Evolutionary conservation across 257 asterid genomes (phyloP), one percentile per base, ranked within the genome.

Genomic region (Plectranthus barbatus): DNA sequence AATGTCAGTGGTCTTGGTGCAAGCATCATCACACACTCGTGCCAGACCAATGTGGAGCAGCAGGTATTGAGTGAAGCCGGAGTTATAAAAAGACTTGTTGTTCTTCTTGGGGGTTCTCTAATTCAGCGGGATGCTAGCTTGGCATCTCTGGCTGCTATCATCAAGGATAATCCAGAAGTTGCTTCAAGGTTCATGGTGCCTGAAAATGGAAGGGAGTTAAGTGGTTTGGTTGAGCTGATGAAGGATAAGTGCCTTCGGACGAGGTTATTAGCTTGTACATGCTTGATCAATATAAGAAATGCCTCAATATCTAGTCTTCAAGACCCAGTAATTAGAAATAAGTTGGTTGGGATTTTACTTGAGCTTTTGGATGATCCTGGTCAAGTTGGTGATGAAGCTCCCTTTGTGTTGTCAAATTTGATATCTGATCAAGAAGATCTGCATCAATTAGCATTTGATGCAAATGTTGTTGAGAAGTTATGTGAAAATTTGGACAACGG

Each of bases 331-430:
- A 72, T 79, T 64, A 84, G 82, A 77, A 77, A 79, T 42, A 81
- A 80, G 60, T 62, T 92, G 84, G 81, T 92, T 17, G 14, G 66
- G 11, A 73, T 85, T 65, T 76, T 92, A 56, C 79, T 81, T 52
- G 97, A 89, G 71, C 97, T 92, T 70, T 83, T 92, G 26, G 91
- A 89, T 70, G 93, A 89, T 68, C 80, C 85, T 64, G 96, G 90
- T 74, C 97, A 85, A 82, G 97, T 92, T 66, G 97, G 99, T 75
- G 99, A 86, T 39, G 97, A 89, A 41, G 95, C 94, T 50, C 90
- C 96, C 33, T 82, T 85, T 85, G 91, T 78, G 66, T 62, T 92
- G 69, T 84, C 95, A 62, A 76, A 74, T 81, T 86, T 89, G 76
- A 75, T 84, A 54, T 69, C 75, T 57, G 95, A 79, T 58, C 83